phyloP scores from a whole-genome alignment of 352 stramenopile genomes.

The Globisporangium middletonii region DNA sequence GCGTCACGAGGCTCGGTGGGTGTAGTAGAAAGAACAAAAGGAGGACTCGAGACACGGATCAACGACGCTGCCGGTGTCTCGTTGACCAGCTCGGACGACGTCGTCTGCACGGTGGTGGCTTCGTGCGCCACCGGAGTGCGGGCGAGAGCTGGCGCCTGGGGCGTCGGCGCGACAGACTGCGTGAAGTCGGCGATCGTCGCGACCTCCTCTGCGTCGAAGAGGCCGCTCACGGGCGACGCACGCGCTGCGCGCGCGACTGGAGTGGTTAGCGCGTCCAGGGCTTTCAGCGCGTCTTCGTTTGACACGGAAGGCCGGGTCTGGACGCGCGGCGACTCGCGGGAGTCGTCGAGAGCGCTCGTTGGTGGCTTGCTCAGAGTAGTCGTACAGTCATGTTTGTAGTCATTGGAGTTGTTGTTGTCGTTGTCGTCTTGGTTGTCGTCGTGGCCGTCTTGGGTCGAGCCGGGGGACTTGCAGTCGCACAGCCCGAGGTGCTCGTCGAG shows the following conservation, averaged over 20 bases:
- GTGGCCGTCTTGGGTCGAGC: too few species aligned
- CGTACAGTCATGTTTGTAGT: neutral
- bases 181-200: neutral
- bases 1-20: neutral
- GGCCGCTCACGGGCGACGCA: neutral
- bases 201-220: neutral
- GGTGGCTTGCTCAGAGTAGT: neutral
- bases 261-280: neutral
- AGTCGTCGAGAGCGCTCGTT: neutral
- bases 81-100: too few species aligned
- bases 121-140: neutral
- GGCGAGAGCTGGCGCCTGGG: neutral
- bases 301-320: neutral
- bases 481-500: constrained; percentile 1
- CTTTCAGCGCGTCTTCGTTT: neutral
- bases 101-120: neutral
- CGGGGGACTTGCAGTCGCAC: neutral
- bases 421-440: neutral
- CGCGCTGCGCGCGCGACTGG: neutral
- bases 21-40: too few species aligned
- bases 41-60: neutral
- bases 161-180: neutral
- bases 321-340: neutral
- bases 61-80: too few species aligned
- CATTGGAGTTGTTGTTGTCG: too few species aligned